Evolutionary conservation across 176 grass and related monocot genomes (phyloP), one percentile per base, ranked within the genome.

Genomic region (Carex cristatella): DNA sequence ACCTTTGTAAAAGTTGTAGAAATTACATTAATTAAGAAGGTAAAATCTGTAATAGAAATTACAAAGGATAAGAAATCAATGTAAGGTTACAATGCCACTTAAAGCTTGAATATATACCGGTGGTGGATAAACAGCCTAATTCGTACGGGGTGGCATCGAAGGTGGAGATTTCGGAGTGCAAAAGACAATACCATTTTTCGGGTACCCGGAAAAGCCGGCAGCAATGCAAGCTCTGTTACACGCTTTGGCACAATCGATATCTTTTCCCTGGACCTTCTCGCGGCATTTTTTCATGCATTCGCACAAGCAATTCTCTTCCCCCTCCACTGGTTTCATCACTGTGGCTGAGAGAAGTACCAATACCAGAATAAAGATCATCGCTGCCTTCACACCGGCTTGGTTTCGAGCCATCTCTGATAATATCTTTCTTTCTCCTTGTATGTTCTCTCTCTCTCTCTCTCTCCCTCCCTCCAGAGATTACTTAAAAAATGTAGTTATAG

Each of bases 241-340:
- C 5, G 62, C 81, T 30, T 69, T 83, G 12, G 81, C 81, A 83
- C 81, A 63, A 32, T 40, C 38, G 2, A 0, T 40, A 48, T 86
- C 74, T 40, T 4, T 4, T 15, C 40, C 61, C 5, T 28, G 13
- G 4, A 86, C 30, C 38, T 67, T 69, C 5, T 19, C 13, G 2
- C 81, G 81, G 19, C 81, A 83, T 69, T 68, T 63, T 66, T 83
- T 83, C 81, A 83, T 83, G 81, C 81, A 83, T 83, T 83, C 81
- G 10, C 81, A 83, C 42, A 83, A 38, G 63, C 81, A 83, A 54
- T 83, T 83, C 42, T 83, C 61, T 48, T 60, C 8, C 27, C 40
- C 81, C 14, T 83, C 35, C 16, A 60, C 76, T 3, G 56, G 27
- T 6, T 0, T 16, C 54, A 59, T 53, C 55, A n/a, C 60, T 4